Evolutionary conservation across 2,329 filamentous ascomycete species (phyloP).

Genomic region (Aaosphaeria pasadenensis): DNA sequence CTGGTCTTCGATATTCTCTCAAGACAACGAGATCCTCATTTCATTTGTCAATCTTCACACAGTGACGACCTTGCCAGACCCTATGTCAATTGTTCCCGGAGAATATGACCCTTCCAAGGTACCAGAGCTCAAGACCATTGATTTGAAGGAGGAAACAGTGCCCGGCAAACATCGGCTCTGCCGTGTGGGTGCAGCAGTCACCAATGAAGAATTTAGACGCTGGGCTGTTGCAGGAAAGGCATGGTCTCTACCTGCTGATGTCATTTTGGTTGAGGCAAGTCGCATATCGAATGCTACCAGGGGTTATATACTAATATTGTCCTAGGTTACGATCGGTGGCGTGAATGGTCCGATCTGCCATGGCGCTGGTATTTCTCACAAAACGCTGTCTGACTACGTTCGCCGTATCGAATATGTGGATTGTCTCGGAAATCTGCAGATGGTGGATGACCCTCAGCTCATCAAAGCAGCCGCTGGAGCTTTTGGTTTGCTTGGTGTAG

Average conservation of each 20-base stretch:
- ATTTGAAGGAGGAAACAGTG: conserved; percentile 25
- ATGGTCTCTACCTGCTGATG: conserved; percentile 45
- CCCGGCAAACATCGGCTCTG: conserved; percentile 34
- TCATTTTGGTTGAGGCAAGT: conserved; percentile 44
- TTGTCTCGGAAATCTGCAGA: conserved; percentile 41
- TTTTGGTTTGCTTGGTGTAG: conserved; percentile 48
- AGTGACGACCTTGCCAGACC: conserved; percentile 40
- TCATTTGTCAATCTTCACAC: conserved; percentile 41
- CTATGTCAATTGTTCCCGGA: conserved; percentile 18
- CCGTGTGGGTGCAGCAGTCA: conserved; percentile 44
- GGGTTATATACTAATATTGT: too few species aligned
- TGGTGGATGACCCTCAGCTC: conserved; percentile 37
- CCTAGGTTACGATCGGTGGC: conserved; percentile 44
- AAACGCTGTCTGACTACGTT: conserved; percentile 47
- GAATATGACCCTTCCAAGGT: conserved; percentile 15
- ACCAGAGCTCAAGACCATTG: conserved; percentile 42
- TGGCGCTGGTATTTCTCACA: conserved; percentile 44
- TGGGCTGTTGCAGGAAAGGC: conserved; percentile 44
- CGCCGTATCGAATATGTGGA: conserved; percentile 50
- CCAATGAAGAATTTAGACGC: conserved; percentile 46
- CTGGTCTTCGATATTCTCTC: conserved; percentile 42
- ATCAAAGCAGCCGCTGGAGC: conserved; percentile 41
- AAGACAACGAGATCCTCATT: conserved; percentile 42
- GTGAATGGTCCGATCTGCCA: conserved; percentile 48
- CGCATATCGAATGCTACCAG: neutral